These are phyloP conservation scores for Staphylotrichum tortipilum DNA, from an alignment of 495 filamentous ascomycete species.

Conservation along the genomic window DNA sequence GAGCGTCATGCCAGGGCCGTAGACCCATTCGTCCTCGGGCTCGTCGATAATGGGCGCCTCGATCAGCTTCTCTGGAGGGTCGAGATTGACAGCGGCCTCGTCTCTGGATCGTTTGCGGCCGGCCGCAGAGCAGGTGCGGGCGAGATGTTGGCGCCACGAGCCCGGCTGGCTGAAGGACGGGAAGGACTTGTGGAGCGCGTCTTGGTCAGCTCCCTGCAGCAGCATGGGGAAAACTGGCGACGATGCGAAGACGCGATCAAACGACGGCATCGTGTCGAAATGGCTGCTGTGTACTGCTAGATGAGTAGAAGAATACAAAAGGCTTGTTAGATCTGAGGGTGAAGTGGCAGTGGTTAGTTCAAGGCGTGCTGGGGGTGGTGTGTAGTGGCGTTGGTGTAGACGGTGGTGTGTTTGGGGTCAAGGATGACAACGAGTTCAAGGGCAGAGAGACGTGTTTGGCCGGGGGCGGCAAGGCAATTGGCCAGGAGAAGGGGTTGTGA, in stretches of 20 bases:
- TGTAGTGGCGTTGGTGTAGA: background rate
- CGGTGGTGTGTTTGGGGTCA: background rate
- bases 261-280: slow-evolving; percentile 38
- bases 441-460: slow-evolving; percentile 9
- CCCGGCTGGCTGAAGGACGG: slow-evolving; percentile 34
- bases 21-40: slow-evolving; percentile 49
- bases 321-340: slow-evolving; percentile 17
- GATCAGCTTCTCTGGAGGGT: slow-evolving; percentile 39
- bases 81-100: slow-evolving; percentile 51
- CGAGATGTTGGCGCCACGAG: slow-evolving; percentile 22
- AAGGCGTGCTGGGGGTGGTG: slow-evolving; percentile 9
- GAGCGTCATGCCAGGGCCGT: slow-evolving; percentile 69
- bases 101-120: slow-evolving; percentile 59
- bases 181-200: slow-evolving; percentile 35
- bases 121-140: slow-evolving; percentile 26
- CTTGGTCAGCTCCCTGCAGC: slow-evolving; percentile 37
- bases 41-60: slow-evolving; percentile 38
- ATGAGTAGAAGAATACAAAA: slow-evolving; percentile 16
- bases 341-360: slow-evolving; percentile 19
- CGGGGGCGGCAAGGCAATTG: slow-evolving; percentile 21
- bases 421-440: background rate
- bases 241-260: slow-evolving; percentile 36
- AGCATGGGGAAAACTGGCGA: slow-evolving; percentile 46
- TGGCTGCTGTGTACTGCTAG: slow-evolving; percentile 31
- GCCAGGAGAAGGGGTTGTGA: slow-evolving; percentile 14